Evolutionary conservation across 257 asterid species (phyloP), one percentile per base, ranked within the genome.

Genomic region (Rubia yunnanensis): DNA sequence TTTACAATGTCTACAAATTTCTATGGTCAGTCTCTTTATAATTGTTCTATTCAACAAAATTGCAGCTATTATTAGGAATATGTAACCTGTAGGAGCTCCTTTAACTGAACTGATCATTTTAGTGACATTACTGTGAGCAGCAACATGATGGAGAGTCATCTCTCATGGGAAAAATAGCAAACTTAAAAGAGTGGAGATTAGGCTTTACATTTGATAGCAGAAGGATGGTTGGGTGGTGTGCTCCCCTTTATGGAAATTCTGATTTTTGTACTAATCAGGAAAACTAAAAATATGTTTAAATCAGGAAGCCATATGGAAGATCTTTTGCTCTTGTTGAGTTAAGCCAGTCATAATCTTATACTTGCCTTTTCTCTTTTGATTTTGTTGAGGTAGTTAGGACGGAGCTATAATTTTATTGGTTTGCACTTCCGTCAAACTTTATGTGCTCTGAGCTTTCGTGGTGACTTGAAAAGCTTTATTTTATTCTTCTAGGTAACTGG

Each of bases 401-500:
- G 64, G 27, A 30, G 26, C 10, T 59, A 15, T 59, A 10, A 59
- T n/a, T 55, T 57, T n/a, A 9, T 18, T 31, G 7, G 24, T n/a
- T 59, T 30, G 44, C 34, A 17, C 5, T 59, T 59, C 11, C 31
- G 34, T 59, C 2, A 24, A 17, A 15, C 3, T 31, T 27, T 4
- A 1, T 15, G 41, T 59, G 46, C 64, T 31, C n/a, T 60, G 28
- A n/a, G 46, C 26, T 60, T 58, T 59, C 18, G 27, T 0, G 13
- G 46, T 18, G 46, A 27, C 48, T 22, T 55, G 13, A 60, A 63
- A 30, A 56, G 75, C 53, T 77, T 64, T 65, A 24, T 77, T 68
- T 22, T 73, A 30, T 32, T 48, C 72, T 65, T 84, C 81, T 76
- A 94, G 99, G 59, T 84, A 77, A 72, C 87, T 71, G 97, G 95